phyloP scores from a whole-genome alignment of 306 rosid genomes.

The Rosa persica region DNA sequence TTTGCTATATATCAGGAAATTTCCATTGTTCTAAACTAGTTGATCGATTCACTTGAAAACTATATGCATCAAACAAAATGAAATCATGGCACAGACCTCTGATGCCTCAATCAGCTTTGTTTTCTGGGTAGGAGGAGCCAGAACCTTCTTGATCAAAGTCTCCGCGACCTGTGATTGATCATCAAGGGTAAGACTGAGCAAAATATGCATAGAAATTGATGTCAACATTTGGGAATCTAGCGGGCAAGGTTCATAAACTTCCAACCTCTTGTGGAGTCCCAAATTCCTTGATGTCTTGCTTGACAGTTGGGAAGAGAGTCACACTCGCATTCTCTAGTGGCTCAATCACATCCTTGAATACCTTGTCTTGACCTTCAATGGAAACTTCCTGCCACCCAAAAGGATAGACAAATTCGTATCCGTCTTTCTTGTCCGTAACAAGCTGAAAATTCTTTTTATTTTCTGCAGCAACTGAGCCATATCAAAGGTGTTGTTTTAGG shows the following conservation, averaged over 20 bases:
- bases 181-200: conserved; percentile 5
- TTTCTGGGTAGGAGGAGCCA: conserved; percentile 87
- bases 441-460: conserved; percentile 65
- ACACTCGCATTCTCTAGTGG: conserved; percentile 91
- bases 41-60: neutral
- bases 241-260: neutral
- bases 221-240: neutral
- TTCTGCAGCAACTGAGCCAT: conserved; percentile 99
- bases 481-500: conserved; percentile 77
- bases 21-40: neutral
- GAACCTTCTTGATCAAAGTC: conserved; percentile 73
- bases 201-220: neutral
- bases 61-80: neutral
- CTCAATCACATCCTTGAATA: conserved; percentile 92
- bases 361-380: conserved; percentile 95
- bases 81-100: conserved; percentile 54
- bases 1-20: neutral
- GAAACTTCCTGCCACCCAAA: conserved; percentile 98
- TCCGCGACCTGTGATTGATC: conserved; percentile 62
- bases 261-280: conserved; percentile 78
- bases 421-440: conserved; percentile 75
- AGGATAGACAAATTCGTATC: conserved; percentile 83
- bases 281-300: conserved; percentile 78
- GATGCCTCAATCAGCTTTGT: conserved; percentile 78
- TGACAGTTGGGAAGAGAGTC: conserved; percentile 60